Conservation (phyloP, 192 early-diverging fungal species). For the Martensiomyces pterosporus region DNA sequence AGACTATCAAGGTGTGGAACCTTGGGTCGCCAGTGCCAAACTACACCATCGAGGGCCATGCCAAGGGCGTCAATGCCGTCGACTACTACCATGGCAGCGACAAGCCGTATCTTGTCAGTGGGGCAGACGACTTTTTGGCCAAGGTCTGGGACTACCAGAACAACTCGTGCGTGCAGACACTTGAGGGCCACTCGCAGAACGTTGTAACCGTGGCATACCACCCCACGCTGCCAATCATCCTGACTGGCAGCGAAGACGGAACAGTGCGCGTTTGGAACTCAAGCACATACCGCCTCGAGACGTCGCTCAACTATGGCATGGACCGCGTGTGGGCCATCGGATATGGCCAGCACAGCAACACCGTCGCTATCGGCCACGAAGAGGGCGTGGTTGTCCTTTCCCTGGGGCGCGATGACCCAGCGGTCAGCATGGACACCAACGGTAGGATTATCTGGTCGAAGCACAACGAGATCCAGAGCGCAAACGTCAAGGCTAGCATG, state of each 20-base stretch:
- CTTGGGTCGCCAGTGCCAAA: constrained; percentile 89
- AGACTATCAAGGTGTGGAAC: constrained; percentile 97
- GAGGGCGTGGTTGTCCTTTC: constrained; percentile 95
- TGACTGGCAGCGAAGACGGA: constrained; percentile 94
- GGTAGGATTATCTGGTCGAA: constrained; percentile 99
- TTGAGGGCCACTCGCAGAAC: constrained; percentile 96
- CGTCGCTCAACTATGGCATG: constrained; percentile 96
- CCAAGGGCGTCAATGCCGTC: constrained; percentile 96
- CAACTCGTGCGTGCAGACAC: constrained; percentile 97
- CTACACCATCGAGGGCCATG: constrained; percentile 95
- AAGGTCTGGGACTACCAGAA: constrained; percentile 99
- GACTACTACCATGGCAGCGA: constrained; percentile 98
- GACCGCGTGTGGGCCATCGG: constrained; percentile 96
- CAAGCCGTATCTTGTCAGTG: constrained; percentile 94
- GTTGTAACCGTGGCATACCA: constrained; percentile 89
- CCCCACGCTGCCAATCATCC: constrained; percentile 93
- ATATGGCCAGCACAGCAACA: constrained; percentile 80
- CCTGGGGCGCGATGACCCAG: constrained; percentile 93
- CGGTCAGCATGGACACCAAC: constrained; percentile 91
- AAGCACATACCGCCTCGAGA: constrained; percentile 94
- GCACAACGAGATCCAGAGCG: constrained; percentile 93
- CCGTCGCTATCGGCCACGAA: constrained; percentile 94
- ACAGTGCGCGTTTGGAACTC: constrained; percentile 95
- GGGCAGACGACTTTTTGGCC: constrained; percentile 90
- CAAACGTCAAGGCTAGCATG: constrained; percentile 82